Percentiles rank a stretch among this genome's conserved stretches.
phyloP scores from a whole-genome alignment of 2,329 filamentous ascomycete genomes.

The Aspergillus aculeatinus region DNA sequence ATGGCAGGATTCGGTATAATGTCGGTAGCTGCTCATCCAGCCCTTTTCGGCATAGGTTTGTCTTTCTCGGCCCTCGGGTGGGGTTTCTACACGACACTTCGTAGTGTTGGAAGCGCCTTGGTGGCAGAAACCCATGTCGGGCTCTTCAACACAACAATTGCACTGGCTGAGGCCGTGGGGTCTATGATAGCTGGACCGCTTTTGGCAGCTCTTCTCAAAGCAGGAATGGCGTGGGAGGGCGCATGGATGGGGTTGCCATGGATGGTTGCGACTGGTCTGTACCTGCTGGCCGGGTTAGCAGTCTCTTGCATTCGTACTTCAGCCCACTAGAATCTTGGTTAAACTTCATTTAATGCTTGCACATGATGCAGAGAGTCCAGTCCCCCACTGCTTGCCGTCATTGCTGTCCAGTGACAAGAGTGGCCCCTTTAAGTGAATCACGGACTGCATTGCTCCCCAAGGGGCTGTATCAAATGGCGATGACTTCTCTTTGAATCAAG shows the following conservation, averaged over 20 bases:
- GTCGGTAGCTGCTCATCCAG: slow-evolving; percentile 9
- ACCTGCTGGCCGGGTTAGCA: neutral
- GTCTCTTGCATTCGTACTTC: neutral
- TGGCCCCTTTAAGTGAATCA: too few relatives aligned
- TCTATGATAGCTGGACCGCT: slow-evolving; percentile 11
- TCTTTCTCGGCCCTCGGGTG: slow-evolving; percentile 10
- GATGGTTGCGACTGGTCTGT: slow-evolving; percentile 7
- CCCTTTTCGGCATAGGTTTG: slow-evolving; percentile 8
- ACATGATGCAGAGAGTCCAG: neutral
- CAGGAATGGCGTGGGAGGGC: slow-evolving; percentile 10
- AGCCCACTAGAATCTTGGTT: neutral
- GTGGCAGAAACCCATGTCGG: slow-evolving; percentile 11
- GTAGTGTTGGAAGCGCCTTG: slow-evolving; percentile 16
- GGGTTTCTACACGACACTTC: slow-evolving; percentile 15
- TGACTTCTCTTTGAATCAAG: too few relatives aligned
- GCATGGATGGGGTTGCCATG: slow-evolving; percentile 14
- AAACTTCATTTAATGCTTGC: neutral
- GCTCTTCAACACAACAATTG: slow-evolving; percentile 15
- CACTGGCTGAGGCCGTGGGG: slow-evolving; percentile 11
- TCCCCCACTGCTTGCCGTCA: too few relatives aligned
- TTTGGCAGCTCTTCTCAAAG: slow-evolving; percentile 7
- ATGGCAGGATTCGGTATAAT: slow-evolving; percentile 9
- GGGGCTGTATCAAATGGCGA: too few relatives aligned
- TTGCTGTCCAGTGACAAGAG: too few relatives aligned
- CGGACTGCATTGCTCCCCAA: too few relatives aligned